Evolutionary conservation across 345 rosid species (phyloP).

Genomic region (Arabis hirsuta): DNA sequence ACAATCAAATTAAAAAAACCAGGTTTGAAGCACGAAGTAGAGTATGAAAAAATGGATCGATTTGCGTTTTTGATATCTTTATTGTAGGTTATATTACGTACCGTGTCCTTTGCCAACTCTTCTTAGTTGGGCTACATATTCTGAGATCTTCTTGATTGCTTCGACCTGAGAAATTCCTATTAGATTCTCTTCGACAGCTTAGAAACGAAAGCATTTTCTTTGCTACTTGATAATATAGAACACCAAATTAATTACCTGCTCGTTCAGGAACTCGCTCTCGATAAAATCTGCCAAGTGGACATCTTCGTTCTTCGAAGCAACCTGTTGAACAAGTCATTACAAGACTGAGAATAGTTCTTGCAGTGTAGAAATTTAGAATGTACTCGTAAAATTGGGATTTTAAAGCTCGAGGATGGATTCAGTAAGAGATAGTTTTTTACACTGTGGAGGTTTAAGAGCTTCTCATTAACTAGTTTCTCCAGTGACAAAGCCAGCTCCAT

Average conservation of each 20-base stretch:
- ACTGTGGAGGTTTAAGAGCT: conserved; percentile 71
- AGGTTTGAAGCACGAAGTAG: neutral
- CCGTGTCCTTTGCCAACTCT: conserved; percentile 85
- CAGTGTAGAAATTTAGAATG: neutral
- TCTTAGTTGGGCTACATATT: conserved; percentile 68
- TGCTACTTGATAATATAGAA: conserved; percentile 25
- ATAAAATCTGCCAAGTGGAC: conserved; percentile 73
- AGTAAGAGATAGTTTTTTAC: conserved; percentile 49
- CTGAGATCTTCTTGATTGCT: conserved; percentile 64
- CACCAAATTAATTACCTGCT: conserved; percentile 59
- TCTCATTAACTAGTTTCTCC: conserved; percentile 88
- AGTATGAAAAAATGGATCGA: neutral
- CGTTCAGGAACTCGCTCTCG: conserved; percentile 68
- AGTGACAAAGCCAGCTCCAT: conserved; percentile 90
- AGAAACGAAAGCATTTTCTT: neutral
- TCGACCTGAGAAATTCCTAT: conserved; percentile 53
- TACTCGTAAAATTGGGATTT: neutral
- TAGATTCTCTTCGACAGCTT: conserved; percentile 45
- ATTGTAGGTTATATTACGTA: conserved; percentile 31
- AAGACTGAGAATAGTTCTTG: conserved; percentile 1
- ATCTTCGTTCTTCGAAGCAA: conserved; percentile 66
- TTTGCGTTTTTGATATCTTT: neutral
- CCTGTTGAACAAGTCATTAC: conserved; percentile 54
- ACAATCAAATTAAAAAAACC: neutral
- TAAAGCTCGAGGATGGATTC: neutral